Base-by-base conservation (phyloP, 805 yeast genomes). In the Jamesozyma jinghongensis region DNA sequence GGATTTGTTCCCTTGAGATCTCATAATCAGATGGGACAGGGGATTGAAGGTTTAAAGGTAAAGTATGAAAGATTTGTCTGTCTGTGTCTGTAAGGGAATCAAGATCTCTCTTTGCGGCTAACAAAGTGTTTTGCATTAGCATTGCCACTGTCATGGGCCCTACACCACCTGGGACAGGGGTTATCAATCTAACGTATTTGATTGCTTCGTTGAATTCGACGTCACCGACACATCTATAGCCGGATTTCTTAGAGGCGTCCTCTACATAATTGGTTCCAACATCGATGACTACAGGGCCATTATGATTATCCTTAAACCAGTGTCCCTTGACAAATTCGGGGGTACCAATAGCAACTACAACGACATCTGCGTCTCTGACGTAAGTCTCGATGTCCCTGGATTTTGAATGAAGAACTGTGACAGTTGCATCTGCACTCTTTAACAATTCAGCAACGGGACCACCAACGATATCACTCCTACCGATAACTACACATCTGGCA, bases 391-490 rank as follows among this genome's bases (percentile, higher is more conserved):
- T 69, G 51, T 81, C 69, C 22, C 69, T 56, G 18, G 95, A 75
- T 57, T 74, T 71, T 13, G 95, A 79, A 57, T 88, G 97, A 47
- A 87, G 71, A 43, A 80, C 76, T 3, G 96, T 86, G 32, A 90
- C 97, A 2, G 97, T 90, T 38, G 86, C 82, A 57, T 88, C 86
- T 43, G 73, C 75, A 44, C 81, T 77, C 52, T 81, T 80, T 56
- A 90, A 73, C 61, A 90, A 68, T 46, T 84, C 78, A 4, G 96
- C 83, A 12, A 88, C 87, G 31, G 98, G 98, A 37, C 83, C 78
- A 42, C 98, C 98, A 30, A 90, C 98, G 52, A 90, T 90, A 59
- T 92, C 97, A 17, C 95, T 84, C 59, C 97, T 77, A 40, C 98
- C 97, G 45, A 92, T 69, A 18, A 90, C 97, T 43, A 88, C 95